Base-by-base conservation (phyloP, 352 stramenopile species). In the Globisporangium viniferum region DNA sequence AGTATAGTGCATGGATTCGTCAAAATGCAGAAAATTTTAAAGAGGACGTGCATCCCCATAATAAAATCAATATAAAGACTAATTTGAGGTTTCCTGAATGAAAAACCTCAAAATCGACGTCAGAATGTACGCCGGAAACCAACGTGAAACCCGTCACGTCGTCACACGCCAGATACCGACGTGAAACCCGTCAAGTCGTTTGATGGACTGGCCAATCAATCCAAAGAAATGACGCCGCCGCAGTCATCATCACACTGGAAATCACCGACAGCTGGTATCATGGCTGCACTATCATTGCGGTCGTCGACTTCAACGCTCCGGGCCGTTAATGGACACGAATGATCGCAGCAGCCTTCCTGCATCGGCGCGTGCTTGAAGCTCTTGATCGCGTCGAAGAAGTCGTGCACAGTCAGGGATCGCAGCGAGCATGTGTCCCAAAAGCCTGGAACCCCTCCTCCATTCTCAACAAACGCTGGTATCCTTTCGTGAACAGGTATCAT, bases 71-170 rank as follows among this genome's bases (percentile, higher is more conserved):
- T 24, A 24, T 24, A 24, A 24, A 24, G 24, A 24, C 24, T 24
- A 24, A 24, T 24, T 24, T 24, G 24, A 24, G 24, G 24, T 24
- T 24, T 24, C 24, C 24, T 24, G 24, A 24, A 22, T 24, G 44
- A 20, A 51, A 51, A 51, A 51, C 44, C 44, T 51, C 48, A 31
- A 55, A 18, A 3, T 18, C 8, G 5, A 22, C 33, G 33, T 46
- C 31, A 61, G 56, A 61, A 48, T 29, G 56, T 15, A 24, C 56
- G 4, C n/a, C 29, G 10, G 39, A 61, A 46, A 24, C 33, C 56
- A 33, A 61, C 56, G 56, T 61, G 56, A 46, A 60, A 46, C 55
- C 55, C 55, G 10, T 60, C 55, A 61, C 8, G 44, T 51, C 44
- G 5, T 46, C 24, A 24, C 24, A 24, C 56, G 4, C 33, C 29